Evolutionary conservation across 257 asterid species (phyloP), one percentile per base, ranked within the genome.

Genomic region (Scutellaria minor): DNA sequence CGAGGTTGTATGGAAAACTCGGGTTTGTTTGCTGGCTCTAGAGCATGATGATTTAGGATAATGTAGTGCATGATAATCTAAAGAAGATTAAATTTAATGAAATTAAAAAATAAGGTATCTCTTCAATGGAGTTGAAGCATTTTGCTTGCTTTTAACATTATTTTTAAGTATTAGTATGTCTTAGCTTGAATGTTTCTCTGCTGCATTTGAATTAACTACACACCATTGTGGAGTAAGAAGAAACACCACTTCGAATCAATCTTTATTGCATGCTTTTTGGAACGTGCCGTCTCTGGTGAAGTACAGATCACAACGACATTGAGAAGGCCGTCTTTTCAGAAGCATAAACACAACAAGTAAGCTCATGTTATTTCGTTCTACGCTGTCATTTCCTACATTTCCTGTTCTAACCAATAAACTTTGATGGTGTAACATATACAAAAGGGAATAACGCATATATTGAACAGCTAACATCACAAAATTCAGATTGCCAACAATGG

Each of bases 391-490:
- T 59, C 31, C 59, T 55, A 60, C 24, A 51, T 46, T 54, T 35
- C 27, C 20, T 42, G 31, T 39, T 50, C 41, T 39, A 47, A 11
- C 24, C 15, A 53, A 18, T 45, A 53, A 18, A 76, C 64, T 4
- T 18, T 20, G 9, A 20, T 57, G 10, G 11, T 54, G 46, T 18
- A 35, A 50, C 55, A 45, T 59, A 53, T 75, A 67, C 73, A 54
- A 47, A 47, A 74, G 48, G 61, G 12, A 0, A 44, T 64, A 9
- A 14, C 44, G 18, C 69, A 10, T 2, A 42, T 56, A 64, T 15
- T 46, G 56, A 27, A 79, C 70, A 51, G 52, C 78, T 65, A 65
- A 66, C 50, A 39, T 61, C 35, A 72, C 72, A 69, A 70, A 44
- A 44, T 48, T 52, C 37, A 45, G 47, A 50, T 9, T 20, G 65